Percentiles rank a stretch among this genome's conserved stretches.
These are phyloP conservation scores for Trichoderma koningii DNA, from an alignment of 2,329 filamentous ascomycete genomes.

Conservation along the genomic window DNA sequence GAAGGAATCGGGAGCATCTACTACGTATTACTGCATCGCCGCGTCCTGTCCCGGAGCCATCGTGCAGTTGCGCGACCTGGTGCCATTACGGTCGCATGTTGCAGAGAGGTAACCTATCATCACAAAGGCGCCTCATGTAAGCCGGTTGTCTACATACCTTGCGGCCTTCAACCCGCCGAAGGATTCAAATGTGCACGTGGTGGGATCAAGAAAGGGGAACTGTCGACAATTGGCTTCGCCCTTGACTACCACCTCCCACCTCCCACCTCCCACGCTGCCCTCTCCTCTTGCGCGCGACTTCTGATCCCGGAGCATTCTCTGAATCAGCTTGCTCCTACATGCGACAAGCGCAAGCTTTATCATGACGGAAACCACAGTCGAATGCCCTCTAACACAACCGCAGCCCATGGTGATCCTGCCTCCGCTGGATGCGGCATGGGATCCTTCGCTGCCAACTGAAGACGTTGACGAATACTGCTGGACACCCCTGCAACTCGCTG, in stretches of 20 bases:
- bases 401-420: background rate
- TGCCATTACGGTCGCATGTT: background rate
- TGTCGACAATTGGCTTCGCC: background rate
- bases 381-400: background rate
- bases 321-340: background rate
- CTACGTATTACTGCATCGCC: no score
- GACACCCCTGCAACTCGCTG: constrained; percentile 42
- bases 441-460: constrained; percentile 17
- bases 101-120: background rate
- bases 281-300: background rate
- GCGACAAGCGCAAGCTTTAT: no score
- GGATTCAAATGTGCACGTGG: constrained; percentile 12
- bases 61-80: background rate
- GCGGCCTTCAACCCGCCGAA: background rate
- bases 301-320: background rate
- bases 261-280: background rate
- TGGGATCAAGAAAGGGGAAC: background rate
- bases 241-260: background rate
- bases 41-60: background rate
- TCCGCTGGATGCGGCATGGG: constrained; percentile 20
- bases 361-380: background rate
- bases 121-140: background rate
- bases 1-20: no score
- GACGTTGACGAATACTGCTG: constrained; percentile 28
- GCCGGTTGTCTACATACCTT: background rate